Conservation (phyloP, 441 rosid species). For the Corymbia calophylla region DNA sequence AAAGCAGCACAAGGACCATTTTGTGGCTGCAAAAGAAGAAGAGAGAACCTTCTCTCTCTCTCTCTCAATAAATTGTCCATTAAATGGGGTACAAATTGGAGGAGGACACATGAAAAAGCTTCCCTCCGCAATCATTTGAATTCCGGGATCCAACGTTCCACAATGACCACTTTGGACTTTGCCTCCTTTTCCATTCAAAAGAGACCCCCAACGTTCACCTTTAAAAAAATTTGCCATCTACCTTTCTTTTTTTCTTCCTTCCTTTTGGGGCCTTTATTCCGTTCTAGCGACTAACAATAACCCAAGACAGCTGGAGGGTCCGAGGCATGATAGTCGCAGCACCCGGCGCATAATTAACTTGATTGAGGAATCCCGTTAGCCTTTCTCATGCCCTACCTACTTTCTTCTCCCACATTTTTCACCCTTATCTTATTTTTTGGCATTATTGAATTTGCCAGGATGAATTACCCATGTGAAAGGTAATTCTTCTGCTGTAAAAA, state of each 20-base stretch:
- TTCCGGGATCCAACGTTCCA: conserved; percentile 35
- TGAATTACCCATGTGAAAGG: too few species aligned
- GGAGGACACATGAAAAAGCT: conserved; percentile 1
- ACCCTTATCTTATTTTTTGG: background rate
- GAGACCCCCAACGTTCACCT: background rate
- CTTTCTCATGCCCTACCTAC: background rate
- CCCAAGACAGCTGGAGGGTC: background rate
- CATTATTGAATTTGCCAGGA: background rate
- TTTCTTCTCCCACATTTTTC: background rate
- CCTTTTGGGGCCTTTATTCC: background rate
- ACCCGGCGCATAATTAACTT: background rate
- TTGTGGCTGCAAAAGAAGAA: background rate
- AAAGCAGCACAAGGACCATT: background rate
- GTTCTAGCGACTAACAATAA: background rate
- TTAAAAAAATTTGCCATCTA: background rate
- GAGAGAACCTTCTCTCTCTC: background rate
- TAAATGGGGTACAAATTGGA: conserved; percentile 16
- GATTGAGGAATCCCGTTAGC: background rate
- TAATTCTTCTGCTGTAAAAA: accelerated
- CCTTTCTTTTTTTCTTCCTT: background rate
- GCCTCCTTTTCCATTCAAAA: conserved; percentile 23
- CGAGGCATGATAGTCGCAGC: background rate
- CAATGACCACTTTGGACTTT: background rate
- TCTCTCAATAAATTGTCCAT: conserved; percentile 10
- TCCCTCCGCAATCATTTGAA: conserved; percentile 35